A percentile compares a stretch with the other conserved stretches of the same genome.
Evolutionary conservation across 2,329 filamentous ascomycete genomes (phyloP).

Genomic region (Clonostachys sp.): DNA sequence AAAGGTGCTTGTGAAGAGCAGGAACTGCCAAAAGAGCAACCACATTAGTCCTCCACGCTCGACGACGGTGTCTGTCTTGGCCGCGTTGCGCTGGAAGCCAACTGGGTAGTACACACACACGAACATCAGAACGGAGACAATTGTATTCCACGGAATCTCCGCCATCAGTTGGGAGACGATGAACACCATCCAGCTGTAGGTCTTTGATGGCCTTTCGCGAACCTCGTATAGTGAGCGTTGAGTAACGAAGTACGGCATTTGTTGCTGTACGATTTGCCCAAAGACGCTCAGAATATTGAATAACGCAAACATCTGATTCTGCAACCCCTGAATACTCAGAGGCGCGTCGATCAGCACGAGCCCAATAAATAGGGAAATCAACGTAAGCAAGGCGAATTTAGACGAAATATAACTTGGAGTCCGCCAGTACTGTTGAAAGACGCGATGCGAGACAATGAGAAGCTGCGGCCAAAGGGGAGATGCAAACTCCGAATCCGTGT

Average conservation of each 20-base stretch:
- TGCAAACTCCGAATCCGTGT: conserved; percentile 17
- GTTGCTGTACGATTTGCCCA: conserved; percentile 58
- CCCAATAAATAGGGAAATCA: conserved; percentile 55
- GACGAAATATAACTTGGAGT: conserved; percentile 60
- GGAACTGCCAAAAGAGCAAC: conserved; percentile 57
- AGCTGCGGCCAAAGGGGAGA: conserved; percentile 18
- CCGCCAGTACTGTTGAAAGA: conserved; percentile 27
- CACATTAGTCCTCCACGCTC: conserved; percentile 57
- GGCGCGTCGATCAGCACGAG: conserved; percentile 61
- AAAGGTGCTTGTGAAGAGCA: conserved; percentile 64
- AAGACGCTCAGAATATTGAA: conserved; percentile 72
- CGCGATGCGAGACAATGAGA: conserved; percentile 24
- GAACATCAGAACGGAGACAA: conserved; percentile 51
- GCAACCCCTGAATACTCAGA: conserved; percentile 59
- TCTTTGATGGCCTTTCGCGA: conserved; percentile 61
- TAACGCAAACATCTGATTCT: conserved; percentile 68
- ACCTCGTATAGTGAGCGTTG: conserved; percentile 68
- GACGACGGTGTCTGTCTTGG: conserved; percentile 36
- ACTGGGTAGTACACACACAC: conserved; percentile 67
- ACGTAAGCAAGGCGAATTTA: conserved; percentile 21
- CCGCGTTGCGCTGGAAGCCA: conserved; percentile 55
- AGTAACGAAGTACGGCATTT: conserved; percentile 67
- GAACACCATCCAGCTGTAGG: conserved; percentile 66
- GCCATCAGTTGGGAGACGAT: conserved; percentile 39
- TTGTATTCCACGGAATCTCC: conserved; percentile 6